Conservation (phyloP, 129 eudicot species). For the Heracleum sosnowskyi region DNA sequence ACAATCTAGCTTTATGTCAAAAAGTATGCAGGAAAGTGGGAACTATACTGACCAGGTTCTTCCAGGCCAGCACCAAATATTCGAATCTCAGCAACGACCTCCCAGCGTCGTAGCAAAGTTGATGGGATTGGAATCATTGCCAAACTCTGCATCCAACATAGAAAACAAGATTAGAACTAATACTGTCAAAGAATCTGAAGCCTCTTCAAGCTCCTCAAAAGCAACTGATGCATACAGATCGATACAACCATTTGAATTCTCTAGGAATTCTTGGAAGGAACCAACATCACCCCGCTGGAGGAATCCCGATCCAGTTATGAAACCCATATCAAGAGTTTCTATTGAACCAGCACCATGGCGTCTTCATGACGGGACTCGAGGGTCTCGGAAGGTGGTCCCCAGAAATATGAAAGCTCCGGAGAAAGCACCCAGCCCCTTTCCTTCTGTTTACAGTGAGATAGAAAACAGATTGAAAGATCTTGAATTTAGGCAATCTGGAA, state of each 20-base stretch:
- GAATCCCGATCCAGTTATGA: slow-evolving; percentile 50
- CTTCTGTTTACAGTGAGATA: slow-evolving; percentile 88
- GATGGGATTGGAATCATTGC: slow-evolving; percentile 85
- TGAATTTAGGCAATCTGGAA: slow-evolving; percentile 80
- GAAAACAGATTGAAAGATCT: slow-evolving; percentile 81
- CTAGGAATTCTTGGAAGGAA: slow-evolving; percentile 53
- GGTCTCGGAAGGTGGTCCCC: slow-evolving; percentile 51
- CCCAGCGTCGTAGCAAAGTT: slow-evolving; percentile 89
- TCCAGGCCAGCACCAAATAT: slow-evolving; percentile 20
- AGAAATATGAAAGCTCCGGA: slow-evolving; percentile 37
- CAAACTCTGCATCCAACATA: slow-evolving; percentile 32
- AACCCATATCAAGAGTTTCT: slow-evolving; percentile 59
- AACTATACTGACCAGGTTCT: slow-evolving; percentile 17
- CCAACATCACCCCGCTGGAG: slow-evolving; percentile 77
- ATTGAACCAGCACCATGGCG: slow-evolving; percentile 97
- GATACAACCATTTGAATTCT: slow-evolving; percentile 36
- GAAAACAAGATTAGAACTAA: slow-evolving; percentile 19
- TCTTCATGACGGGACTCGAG: slow-evolving; percentile 51
- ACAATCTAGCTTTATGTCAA: slow-evolving; percentile 25
- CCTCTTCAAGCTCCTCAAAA: slow-evolving; percentile 30
- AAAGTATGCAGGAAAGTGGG: slow-evolving; percentile 23
- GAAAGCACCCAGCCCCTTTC: slow-evolving; percentile 34
- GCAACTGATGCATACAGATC: slow-evolving; percentile 28
- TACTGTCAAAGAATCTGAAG: slow-evolving; percentile 29
- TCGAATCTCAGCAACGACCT: slow-evolving; percentile 35